Evolutionary conservation across 2,329 filamentous ascomycete genomes (phyloP), one percentile per base, ranked within the genome.

Genomic region (Cordyceps farinosa): DNA sequence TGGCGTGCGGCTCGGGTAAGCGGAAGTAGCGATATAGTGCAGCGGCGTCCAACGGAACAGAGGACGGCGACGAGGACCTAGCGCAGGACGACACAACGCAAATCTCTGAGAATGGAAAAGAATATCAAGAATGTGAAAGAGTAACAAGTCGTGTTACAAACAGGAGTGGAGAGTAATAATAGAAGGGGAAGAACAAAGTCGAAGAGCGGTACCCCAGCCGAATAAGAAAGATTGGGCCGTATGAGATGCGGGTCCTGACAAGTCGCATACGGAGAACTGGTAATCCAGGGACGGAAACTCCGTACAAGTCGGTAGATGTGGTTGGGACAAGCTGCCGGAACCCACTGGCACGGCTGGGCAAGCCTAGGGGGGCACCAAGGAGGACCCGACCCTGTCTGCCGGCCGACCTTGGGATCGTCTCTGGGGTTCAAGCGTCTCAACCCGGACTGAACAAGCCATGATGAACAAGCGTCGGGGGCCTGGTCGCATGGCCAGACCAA

Each of bases 1-100:
- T 51, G 52, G 54, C 22, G 40, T 54, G 58, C 47, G 44, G 60
- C 60, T 62, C 60, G 60, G 60, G 60, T 62, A 62, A 62, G 60
- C 60, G 60, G 60, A 62, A 62, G 60, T 56, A 30, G 48, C 29
- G 27, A 52, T 44, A 8, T 36, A 13, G 42, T 47, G 54, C 30
- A 15, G 34, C 38, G 38, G n/a, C 48, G n/a, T 29, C 40, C 22
- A 30, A 29, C 27, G 15, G n/a, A n/a, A 32, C 36, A 9, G 27
- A 34, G 7, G 27, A 51, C 7, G 60, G 42, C 42, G n/a, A n/a
- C 32, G 8, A 44, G 2, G 1, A 29, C 42, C 22, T 2, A 5
- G 27, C 5, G 10, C 38, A 32, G 34, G 15, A 50, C 22, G 15
- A 40, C 5, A 29, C 13, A 17, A 15, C 8, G 29, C 55, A 57